Percentiles rank a stretch among this genome's conserved stretches.
Evolutionary conservation across 2,329 filamentous ascomycete genomes (phyloP).

Genomic region (Setomelanomma holmii): DNA sequence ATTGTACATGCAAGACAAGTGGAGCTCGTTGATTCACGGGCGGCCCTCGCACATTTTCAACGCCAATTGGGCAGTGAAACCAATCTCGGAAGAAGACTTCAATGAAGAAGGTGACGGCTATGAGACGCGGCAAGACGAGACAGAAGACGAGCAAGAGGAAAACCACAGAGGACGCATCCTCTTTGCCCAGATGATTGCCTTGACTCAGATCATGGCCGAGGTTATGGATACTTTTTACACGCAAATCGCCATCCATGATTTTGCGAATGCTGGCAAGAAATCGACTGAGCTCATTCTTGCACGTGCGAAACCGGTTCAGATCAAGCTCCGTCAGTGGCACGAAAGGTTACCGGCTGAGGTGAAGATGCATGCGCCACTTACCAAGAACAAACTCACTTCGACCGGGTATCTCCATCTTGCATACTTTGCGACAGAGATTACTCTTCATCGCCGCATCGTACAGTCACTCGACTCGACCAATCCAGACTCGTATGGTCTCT

Average conservation of each 20-base stretch:
- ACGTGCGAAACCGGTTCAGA: slow-evolving; percentile 80
- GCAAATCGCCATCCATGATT: slow-evolving; percentile 74
- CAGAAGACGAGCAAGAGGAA: slow-evolving; percentile 66
- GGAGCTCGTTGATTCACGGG: slow-evolving; percentile 85
- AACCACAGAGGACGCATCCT: slow-evolving; percentile 72
- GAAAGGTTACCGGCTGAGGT: slow-evolving; percentile 67
- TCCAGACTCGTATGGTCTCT: slow-evolving; percentile 79
- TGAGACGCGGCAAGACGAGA: slow-evolving; percentile 54
- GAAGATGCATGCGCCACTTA: slow-evolving; percentile 66
- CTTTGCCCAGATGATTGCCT: slow-evolving; percentile 76
- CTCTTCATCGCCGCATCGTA: slow-evolving; percentile 88
- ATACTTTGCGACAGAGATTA: slow-evolving; percentile 94
- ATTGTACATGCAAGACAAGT: slow-evolving; percentile 93
- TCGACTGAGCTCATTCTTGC: slow-evolving; percentile 76
- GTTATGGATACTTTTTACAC: slow-evolving; percentile 86
- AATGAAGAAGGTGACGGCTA: slow-evolving; percentile 67
- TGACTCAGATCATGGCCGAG: slow-evolving; percentile 78
- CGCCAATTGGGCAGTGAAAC: slow-evolving; percentile 77
- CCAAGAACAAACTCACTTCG: slow-evolving; percentile 52
- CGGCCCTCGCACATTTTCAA: slow-evolving; percentile 78
- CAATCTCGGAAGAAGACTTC: slow-evolving; percentile 72
- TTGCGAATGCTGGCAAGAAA: slow-evolving; percentile 70
- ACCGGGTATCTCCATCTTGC: slow-evolving; percentile 79
- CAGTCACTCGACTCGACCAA: slow-evolving; percentile 70
- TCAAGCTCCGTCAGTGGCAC: slow-evolving; percentile 85